phyloP scores from a whole-genome alignment of 805 yeast genomes.

The Lachancea meyersii region DNA sequence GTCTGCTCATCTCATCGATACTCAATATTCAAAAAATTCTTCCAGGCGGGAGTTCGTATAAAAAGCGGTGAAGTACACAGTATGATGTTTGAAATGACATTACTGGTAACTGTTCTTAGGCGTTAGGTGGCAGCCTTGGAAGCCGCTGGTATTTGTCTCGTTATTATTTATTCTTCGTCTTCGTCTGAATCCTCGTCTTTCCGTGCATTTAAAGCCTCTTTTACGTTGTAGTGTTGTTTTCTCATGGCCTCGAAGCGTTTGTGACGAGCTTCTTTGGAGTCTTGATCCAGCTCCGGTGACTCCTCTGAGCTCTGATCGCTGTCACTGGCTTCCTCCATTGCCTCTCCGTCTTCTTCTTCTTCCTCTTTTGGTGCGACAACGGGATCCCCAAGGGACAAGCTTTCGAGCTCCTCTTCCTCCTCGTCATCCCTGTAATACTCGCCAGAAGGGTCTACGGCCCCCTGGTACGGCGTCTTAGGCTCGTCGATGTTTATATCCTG shows the following conservation, averaged over 20 bases:
- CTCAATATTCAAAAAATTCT: not conserved
- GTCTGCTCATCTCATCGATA: not conserved
- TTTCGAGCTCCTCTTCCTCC: slow-evolving; percentile 54
- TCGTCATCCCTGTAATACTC: slow-evolving; percentile 72
- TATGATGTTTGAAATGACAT: not conserved
- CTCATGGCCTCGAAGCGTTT: slow-evolving; percentile 69
- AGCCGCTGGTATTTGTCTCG: too few relatives aligned
- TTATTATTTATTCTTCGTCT: too few relatives aligned
- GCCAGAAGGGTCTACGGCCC: slow-evolving; percentile 75
- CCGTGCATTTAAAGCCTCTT: slow-evolving; percentile 32
- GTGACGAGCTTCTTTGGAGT: slow-evolving; percentile 56
- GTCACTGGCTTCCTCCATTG: slow-evolving; percentile 12
- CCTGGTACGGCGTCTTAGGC: slow-evolving; percentile 93
- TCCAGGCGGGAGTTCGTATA: not conserved
- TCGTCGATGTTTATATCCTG: slow-evolving; percentile 62
- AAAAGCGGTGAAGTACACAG: not conserved
- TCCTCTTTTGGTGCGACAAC: slow-evolving; percentile 32
- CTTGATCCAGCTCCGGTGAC: slow-evolving; percentile 6
- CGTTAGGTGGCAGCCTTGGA: too few relatives aligned
- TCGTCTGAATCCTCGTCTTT: slow-evolving; percentile 18
- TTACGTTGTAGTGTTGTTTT: slow-evolving; percentile 69
- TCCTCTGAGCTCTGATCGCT: slow-evolving; percentile 35
- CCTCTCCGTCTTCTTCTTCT: not conserved
- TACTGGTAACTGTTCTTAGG: too few relatives aligned
- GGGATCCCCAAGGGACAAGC: slow-evolving; percentile 53